These are phyloP conservation scores for Schwanniomyces occidentalis DNA, from an alignment of 805 yeast genomes.

Conservation along the genomic window DNA sequence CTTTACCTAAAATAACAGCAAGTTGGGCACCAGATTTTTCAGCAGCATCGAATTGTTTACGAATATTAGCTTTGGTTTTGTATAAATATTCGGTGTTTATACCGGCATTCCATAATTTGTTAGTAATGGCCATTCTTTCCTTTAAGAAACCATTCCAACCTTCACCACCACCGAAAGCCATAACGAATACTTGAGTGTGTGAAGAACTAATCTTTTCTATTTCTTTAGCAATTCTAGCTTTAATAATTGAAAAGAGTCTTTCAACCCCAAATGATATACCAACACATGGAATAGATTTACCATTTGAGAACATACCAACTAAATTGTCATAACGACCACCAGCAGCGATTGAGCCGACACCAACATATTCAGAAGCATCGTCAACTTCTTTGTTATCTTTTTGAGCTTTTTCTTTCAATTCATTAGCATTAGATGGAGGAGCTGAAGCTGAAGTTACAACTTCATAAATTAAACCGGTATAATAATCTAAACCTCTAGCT, in stretches of 20 bases:
- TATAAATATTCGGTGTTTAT: constrained; percentile 89
- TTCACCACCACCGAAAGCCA: constrained; percentile 99
- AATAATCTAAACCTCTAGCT: constrained; percentile 97
- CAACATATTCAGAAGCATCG: constrained; percentile 95
- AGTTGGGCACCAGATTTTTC: constrained; percentile 89
- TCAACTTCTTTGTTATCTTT: constrained; percentile 58
- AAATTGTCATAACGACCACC: constrained; percentile 98
- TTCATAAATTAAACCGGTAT: constrained; percentile 95
- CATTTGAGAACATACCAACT: constrained; percentile 94
- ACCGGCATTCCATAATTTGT: constrained; percentile 82
- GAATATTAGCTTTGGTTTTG: constrained; percentile 89
- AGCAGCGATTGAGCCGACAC: constrained; percentile 97
- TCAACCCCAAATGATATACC: constrained; percentile 98
- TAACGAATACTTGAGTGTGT: constrained; percentile 88
- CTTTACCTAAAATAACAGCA: constrained; percentile 94
- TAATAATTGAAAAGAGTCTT: constrained; percentile 86
- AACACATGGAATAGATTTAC: constrained; percentile 94
- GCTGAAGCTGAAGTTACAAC: constrained; percentile 95
- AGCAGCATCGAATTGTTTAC: constrained; percentile 97
- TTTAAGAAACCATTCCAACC: constrained; percentile 91
- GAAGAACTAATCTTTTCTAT: constrained; percentile 72
- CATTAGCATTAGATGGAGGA: constrained; percentile 83
- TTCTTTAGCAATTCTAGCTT: constrained; percentile 63
- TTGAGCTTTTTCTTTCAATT: constrained; percentile 51
- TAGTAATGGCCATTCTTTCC: constrained; percentile 88